Evolutionary conservation across 495 filamentous ascomycete species (phyloP), one percentile per base, ranked within the genome.

Genomic region (Neurospora sp.): DNA sequence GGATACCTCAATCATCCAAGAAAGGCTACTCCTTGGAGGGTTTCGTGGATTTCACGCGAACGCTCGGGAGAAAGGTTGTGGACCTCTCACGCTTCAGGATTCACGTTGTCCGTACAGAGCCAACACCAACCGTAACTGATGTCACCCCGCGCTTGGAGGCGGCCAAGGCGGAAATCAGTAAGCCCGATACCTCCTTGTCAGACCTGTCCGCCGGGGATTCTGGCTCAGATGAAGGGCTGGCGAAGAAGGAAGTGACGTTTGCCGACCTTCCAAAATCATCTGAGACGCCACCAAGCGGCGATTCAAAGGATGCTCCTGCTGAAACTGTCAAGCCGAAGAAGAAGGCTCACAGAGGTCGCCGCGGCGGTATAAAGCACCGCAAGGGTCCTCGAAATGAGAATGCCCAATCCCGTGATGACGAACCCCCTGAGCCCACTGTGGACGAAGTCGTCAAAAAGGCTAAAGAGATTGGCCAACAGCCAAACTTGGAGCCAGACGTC

Each of bases 271-370:
- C 75, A 35, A 27, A 61, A 5, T 61, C 22, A 8, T 35, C 53
- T 14, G 53, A 61, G 27, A 61, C 10, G 27, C 27, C 53, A 61
- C 22, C 10, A 16, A 35, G 9, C 53, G 79, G 81, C 39, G 81
- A 78, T 10, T 83, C 81, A 1, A 80, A 80, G 22, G 73, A 83
- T 27, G 75, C 75, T 0, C 75, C 77, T 0, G 82, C 83, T 7
- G 81, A 85, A 65, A 74, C 80, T 8, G 82, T 78, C 45, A 80
- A 83, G 69, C 77, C 90, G 39, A 94, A 94, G 83, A 96, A 94
- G 82, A 96, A 94, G 78, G 86, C 86, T 3, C 91, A 91, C 68
- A 88, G 96, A 74, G 96, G 96, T 16, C 88, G 89, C 44, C 88
- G 96, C 65, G 96, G 94, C 45, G 94, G 95, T 14, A 86, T 88